Evolutionary conservation across 345 rosid genomes (phyloP).

Genomic region (Pistacia atlantica): DNA sequence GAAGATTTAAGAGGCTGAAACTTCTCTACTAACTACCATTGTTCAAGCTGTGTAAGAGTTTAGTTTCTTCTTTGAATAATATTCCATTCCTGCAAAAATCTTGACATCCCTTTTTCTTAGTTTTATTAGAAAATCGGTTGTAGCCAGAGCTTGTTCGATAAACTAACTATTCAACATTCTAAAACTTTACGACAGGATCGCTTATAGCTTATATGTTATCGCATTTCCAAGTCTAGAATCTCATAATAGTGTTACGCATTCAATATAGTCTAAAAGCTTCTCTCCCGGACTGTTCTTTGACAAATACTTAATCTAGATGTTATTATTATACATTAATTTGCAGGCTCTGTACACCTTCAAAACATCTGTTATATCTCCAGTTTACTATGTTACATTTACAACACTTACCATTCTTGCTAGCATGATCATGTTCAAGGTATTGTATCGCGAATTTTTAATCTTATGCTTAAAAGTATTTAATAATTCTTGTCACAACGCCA

Average conservation of each 20-base stretch:
- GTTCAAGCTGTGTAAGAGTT: neutral
- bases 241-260: neutral
- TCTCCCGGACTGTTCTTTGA: neutral
- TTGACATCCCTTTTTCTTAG: neutral
- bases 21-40: neutral
- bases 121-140: neutral
- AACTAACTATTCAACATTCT: neutral
- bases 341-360: constrained; percentile 95
- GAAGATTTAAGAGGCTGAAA: neutral
- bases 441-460: neutral
- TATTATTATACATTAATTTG: constrained; percentile 1
- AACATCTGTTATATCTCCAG: constrained; percentile 90
- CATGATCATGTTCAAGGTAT: constrained; percentile 95
- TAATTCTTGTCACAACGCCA: neutral
- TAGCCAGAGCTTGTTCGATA: neutral
- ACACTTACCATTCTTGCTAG: constrained; percentile 87
- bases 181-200: neutral
- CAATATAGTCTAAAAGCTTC: neutral
- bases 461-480: neutral
- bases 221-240: neutral
- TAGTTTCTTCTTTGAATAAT: neutral
- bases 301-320: constrained; percentile 2
- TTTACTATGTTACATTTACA: constrained; percentile 91
- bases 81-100: neutral
- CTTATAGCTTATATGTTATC: neutral